Percentiles rank a stretch among this genome's conserved stretches.
Conservation (phyloP, 2,329 filamentous ascomycete species). For the Metarhizium guizhouense region DNA sequence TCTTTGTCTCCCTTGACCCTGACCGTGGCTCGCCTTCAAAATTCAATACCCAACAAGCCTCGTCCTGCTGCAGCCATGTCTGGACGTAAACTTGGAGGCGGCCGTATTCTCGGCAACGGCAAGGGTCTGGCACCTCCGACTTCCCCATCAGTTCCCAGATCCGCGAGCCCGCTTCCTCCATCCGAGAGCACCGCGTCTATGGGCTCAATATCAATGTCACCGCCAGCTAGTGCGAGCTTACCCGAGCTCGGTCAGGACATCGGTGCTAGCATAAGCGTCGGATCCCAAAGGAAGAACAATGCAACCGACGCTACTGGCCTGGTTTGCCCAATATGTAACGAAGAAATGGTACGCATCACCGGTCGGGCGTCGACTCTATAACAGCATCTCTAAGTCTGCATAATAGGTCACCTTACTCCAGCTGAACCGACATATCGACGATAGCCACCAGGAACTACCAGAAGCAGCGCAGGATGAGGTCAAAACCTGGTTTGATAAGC, state of each 20-base stretch:
- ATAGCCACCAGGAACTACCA: conserved; percentile 81
- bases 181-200: conserved; percentile 70
- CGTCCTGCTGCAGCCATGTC: conserved; percentile 50
- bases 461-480: conserved; percentile 87
- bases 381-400: neutral
- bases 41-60: neutral
- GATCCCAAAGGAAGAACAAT: conserved; percentile 43
- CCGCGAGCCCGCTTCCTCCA: conserved; percentile 40
- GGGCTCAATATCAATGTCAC: conserved; percentile 62
- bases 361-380: neutral
- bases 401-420: conserved; percentile 78
- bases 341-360: conserved; percentile 74
- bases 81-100: conserved; percentile 79
- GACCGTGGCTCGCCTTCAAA: neutral
- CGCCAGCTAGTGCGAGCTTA: conserved; percentile 48
- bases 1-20: neutral
- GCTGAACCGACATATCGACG: conserved; percentile 78
- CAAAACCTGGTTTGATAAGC: conserved; percentile 93
- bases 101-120: conserved; percentile 81
- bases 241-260: conserved; percentile 70
- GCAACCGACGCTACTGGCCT: conserved; percentile 49
- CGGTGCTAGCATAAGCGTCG: conserved; percentile 68
- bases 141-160: conserved; percentile 31
- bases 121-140: conserved; percentile 65
- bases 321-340: conserved; percentile 93